Base-by-base conservation (phyloP, 768 basidiomycete genomes). In the Suillus placidus region DNA sequence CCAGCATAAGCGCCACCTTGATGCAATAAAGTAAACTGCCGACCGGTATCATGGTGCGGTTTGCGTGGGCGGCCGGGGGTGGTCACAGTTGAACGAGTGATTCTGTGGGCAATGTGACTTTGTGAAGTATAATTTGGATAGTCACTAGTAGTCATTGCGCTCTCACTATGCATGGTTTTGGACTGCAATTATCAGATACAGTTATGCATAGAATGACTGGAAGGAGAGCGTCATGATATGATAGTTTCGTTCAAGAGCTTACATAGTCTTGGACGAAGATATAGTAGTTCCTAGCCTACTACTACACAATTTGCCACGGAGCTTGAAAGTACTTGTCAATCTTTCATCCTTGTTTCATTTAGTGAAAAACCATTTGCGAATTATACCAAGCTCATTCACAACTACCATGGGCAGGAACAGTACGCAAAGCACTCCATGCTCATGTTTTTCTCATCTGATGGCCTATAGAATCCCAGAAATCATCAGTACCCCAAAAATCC, bases 381-480 rank as follows among this genome's bases (percentile, higher is more conserved):
- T 30, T 18, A 38, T 7, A 40, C 26, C 16, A 40, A 38, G 30
- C 23, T 38, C 38, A 42, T 30, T 30, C 26, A 9, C 40, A 4
- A 32, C 30, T 5, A 42, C 42, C 58, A 78, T 76, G 76, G 70
- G 69, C 45, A 78, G 75, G 66, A 76, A 73, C 56, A 76, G 75
- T 76, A 66, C 65, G 76, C 65, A 60, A 56, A 47, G 34, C 10
- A 12, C 14, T 37, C 32, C 55, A 56, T 57, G 34, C n/a, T 14
- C 47, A n/a, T 40, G 10, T 32, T 30, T 43, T 14, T 45, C 23
- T 55, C 37, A 52, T 34, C 26, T n/a, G 35, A 23, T 18, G 37
- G 6, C 30, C 18, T 40, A 51, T 61, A 76, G 76, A 76, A 68
- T 18, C 66, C 20, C 71, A 64, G 45, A 77, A 77, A 58, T 62